Evolutionary conservation across 164 flowering plant species (phyloP), one percentile per base, ranked within the genome.

Genomic region (Vitis riparia): DNA sequence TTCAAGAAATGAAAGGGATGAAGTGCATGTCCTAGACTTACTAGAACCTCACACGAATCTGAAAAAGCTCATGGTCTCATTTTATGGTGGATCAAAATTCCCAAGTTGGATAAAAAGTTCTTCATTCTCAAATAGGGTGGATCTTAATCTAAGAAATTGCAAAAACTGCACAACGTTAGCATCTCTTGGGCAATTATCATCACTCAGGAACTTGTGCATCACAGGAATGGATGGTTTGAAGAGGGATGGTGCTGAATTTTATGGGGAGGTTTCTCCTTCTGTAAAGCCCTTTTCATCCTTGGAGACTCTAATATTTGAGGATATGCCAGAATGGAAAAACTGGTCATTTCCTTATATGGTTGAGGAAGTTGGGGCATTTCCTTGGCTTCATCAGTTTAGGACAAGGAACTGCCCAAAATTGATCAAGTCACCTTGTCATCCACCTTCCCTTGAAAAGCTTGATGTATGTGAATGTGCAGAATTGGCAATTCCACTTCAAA

Each of bases 31-130:
- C 12, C 63, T 80, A 12, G 15, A 48, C 10, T 9, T 63, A 14
- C 78, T 80, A 13, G 16, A 76, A 13, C 83, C 86, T 16, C 73
- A 76, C 48, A 1, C 3, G 56, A 65, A 67, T 63, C 29, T 80
- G 14, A 67, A 73, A 37, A 68, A 17, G 11, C 48, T 82, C 65
- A 14, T 4, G 2, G 37, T 82, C 15, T 16, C 49, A 6, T 66
- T 51, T 0, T 82, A 73, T 49, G 32, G 49, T 3, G 86, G 83
- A 12, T 8, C 10, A 8, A 19, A 1, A 1, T 71, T 77, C 27
- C 83, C 83, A 23, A 0, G 15, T 16, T 80, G 86, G 86, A 27
- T 61, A 6, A 12, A 23, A 29, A 2, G 15, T 15, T 2, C 29
- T 51, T 16, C 1, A 11, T 70, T 79, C 7, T 62, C 62, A 2